Conservation (phyloP, 2,329 filamentous ascomycete genomes). For the Pseudomassariella vexata region DNA sequence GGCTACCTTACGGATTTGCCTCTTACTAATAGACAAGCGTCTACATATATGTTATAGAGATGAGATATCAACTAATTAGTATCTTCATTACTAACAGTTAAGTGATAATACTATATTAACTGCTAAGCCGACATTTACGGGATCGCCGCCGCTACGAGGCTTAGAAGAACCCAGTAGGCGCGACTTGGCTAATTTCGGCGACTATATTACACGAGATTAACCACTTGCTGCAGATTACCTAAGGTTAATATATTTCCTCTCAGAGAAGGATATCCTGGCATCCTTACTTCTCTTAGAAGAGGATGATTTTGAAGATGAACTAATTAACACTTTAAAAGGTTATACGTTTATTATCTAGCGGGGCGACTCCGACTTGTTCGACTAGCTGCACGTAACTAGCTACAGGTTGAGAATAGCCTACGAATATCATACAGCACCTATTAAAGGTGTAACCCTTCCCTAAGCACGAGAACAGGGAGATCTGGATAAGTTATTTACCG, state of each 20-base stretch:
- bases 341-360: background rate
- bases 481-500: constrained; percentile 6
- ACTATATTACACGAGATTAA: background rate
- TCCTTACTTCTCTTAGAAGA: background rate
- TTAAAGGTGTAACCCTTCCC: constrained; percentile 1
- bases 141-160: constrained; percentile 19
- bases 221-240: background rate
- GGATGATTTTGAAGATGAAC: background rate
- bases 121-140: constrained; percentile 25
- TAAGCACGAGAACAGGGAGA: background rate
- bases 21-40: background rate
- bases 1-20: constrained; percentile 14
- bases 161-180: constrained; percentile 21
- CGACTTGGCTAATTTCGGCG: constrained; percentile 22
- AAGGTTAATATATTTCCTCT: background rate
- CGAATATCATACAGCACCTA: constrained; percentile 1
- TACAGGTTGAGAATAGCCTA: constrained; percentile 3
- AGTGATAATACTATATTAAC: constrained; percentile 13
- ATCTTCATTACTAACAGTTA: constrained; percentile 18
- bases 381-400: constrained; percentile 8
- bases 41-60: constrained; percentile 22
- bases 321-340: background rate
- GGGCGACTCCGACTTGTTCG: constrained; percentile 6
- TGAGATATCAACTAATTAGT: constrained; percentile 13
- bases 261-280: background rate